These are phyloP conservation scores for Trichocladium uniseriatum DNA, from an alignment of 495 filamentous ascomycete genomes.

Conservation along the genomic window DNA sequence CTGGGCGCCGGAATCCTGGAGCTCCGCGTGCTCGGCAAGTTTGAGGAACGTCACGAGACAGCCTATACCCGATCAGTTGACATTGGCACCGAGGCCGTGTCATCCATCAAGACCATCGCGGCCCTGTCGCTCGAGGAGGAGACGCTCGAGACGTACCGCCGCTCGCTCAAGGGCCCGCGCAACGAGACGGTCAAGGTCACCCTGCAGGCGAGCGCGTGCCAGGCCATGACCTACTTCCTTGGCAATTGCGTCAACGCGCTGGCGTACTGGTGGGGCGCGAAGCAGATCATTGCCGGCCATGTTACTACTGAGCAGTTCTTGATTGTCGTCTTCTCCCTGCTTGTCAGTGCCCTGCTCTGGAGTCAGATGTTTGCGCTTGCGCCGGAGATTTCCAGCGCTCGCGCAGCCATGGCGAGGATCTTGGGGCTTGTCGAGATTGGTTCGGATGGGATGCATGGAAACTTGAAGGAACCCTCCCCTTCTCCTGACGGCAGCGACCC, in stretches of 20 bases:
- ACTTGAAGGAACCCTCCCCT: not conserved
- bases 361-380: constrained; percentile 28
- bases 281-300: constrained; percentile 54
- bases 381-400: constrained; percentile 25
- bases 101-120: constrained; percentile 79
- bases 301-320: constrained; percentile 69
- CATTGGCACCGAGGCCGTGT: constrained; percentile 77
- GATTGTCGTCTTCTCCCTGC: constrained; percentile 55
- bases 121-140: constrained; percentile 52
- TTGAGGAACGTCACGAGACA: constrained; percentile 58
- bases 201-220: constrained; percentile 37
- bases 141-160: constrained; percentile 56
- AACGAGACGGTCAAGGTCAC: constrained; percentile 14
- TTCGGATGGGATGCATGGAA: constrained; percentile 8
- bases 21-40: constrained; percentile 55
- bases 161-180: constrained; percentile 10
- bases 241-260: constrained; percentile 72
- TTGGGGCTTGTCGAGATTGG: constrained; percentile 16
- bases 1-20: constrained; percentile 71
- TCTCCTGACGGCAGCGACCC: too few relatives aligned
- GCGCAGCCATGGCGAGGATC: constrained; percentile 16
- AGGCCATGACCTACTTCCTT: constrained; percentile 65
- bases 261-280: constrained; percentile 68
- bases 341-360: constrained; percentile 26
- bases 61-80: constrained; percentile 63